A percentile compares a stretch with the other conserved stretches of the same genome.
Conservation (phyloP, 2,329 filamentous ascomycete species). For the Eurotiales sp. region DNA sequence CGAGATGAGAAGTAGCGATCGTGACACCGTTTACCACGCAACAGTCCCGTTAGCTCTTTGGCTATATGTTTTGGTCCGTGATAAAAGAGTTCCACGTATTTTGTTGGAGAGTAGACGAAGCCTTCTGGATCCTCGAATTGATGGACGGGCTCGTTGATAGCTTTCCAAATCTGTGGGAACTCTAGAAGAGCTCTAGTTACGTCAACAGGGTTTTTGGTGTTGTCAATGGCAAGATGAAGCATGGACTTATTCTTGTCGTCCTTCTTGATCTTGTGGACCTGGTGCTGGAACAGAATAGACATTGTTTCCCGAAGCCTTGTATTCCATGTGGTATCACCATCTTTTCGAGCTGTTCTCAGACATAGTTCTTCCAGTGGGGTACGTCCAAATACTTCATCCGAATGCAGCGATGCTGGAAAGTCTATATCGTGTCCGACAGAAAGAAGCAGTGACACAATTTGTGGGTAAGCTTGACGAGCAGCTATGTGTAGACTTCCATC, state of each 20-base stretch:
- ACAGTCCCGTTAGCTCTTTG: constrained; percentile 5
- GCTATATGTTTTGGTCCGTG: constrained; percentile 9
- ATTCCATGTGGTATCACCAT: constrained; percentile 28
- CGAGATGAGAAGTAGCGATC: constrained; percentile 4
- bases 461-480: constrained; percentile 55
- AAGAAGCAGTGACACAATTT: constrained; percentile 55
- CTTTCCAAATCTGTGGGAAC: constrained; percentile 59
- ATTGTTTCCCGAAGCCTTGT: constrained; percentile 51
- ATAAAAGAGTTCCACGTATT: constrained; percentile 48
- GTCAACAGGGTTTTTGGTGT: constrained; percentile 52
- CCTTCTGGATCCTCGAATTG: constrained; percentile 54
- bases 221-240: constrained; percentile 56
- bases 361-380: constrained; percentile 63
- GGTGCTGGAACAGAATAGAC: constrained; percentile 51
- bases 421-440: constrained; percentile 60
- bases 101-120: constrained; percentile 61
- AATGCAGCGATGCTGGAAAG: constrained; percentile 61
- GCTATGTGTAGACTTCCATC: constrained; percentile 67
- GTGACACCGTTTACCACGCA: constrained; percentile 1
- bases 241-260: constrained; percentile 53
- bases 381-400: constrained; percentile 44
- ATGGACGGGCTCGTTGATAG: constrained; percentile 52
- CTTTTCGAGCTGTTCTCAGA: constrained; percentile 49
- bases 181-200: constrained; percentile 59
- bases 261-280: not conserved